Base-by-base conservation (phyloP, 441 rosid species). In the Mallotus repandus region DNA sequence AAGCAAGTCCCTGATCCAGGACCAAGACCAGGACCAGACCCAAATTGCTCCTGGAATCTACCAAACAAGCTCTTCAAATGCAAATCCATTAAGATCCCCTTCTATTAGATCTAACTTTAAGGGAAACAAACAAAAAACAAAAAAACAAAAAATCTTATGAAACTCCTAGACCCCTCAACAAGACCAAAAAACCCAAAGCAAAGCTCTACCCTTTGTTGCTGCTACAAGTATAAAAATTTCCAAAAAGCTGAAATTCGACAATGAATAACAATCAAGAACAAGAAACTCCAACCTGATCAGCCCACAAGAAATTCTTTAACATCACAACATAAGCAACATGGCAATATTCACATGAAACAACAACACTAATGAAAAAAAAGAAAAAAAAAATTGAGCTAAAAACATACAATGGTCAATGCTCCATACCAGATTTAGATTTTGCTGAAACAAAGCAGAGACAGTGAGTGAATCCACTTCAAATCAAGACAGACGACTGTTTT, bases 11-110 rank as follows among this genome's bases (percentile, higher is more conserved):
- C 91, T 6, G 93, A 90, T 78, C 96, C 96, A n/a, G 93, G 90
- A 75, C 93, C 93, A 25, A 89, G 93, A 46, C 93, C 93, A 0
- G 91, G 89, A 82, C 96, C 94, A 73, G 94, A 84, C 12, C 96
- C 91, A 70, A 91, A 89, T 66, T 89, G 96, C 70, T 89, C 89
- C 45, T 87, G 86, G 76, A 86, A 82, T 80, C 96, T 87, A 82
- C 72, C 89, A 72, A 87, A 86, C 60, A 89, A 74, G 60, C 75
- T 86, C 87, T 91, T 87, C 84, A 89, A 86, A 84, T 89, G 91
- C 81, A 89, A 76, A 79, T 91, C 92, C 96, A 91, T 91, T 60
- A 43, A 4, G 8, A 9, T 38, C 70, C 69, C 61, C 57, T 54
- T 15, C 50, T 50, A 75, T 48, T 58, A 74, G 74, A 84, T 78